Evolutionary conservation across 768 basidiomycete genomes (phyloP).

Genomic region (Lactifluus volemus): DNA sequence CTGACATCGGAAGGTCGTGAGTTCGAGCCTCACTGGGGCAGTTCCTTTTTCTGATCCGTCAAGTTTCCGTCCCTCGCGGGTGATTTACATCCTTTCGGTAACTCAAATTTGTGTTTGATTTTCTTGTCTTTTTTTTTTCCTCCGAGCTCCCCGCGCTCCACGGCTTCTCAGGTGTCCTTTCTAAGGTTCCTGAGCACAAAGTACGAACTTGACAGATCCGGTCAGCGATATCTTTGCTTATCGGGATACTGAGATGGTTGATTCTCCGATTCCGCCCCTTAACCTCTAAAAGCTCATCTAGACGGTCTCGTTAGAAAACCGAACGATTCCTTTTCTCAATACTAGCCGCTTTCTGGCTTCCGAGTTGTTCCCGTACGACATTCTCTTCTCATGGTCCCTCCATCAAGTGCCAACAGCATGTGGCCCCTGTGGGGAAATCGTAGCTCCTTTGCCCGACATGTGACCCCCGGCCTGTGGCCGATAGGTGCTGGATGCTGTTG

Average conservation of each 20-base stretch:
- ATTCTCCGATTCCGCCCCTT: neutral
- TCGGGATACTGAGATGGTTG: neutral
- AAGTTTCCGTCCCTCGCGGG: neutral
- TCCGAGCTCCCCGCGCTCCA: neutral
- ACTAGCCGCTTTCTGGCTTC: neutral
- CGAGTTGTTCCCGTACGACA: conserved; percentile 1
- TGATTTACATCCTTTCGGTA: neutral
- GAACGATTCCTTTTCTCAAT: neutral
- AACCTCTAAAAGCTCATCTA: neutral
- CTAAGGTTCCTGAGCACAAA: neutral
- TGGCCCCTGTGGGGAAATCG: neutral
- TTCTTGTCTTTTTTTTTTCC: neutral
- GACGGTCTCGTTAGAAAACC: neutral
- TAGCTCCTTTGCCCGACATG: too few species aligned
- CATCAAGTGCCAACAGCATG: neutral
- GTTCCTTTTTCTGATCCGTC: conserved; percentile 17
- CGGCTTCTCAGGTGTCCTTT: neutral
- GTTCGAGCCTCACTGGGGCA: conserved; percentile 48
- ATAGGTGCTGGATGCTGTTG: neutral
- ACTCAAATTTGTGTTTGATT: neutral
- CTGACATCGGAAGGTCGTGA: conserved; percentile 41
- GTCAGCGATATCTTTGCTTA: neutral
- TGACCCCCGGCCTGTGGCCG: neutral
- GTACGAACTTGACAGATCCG: conserved; percentile 1
- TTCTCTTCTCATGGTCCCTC: neutral